phyloP scores from a whole-genome alignment of 2,329 filamentous ascomycete species.

The Epichloe brachyelytri region DNA sequence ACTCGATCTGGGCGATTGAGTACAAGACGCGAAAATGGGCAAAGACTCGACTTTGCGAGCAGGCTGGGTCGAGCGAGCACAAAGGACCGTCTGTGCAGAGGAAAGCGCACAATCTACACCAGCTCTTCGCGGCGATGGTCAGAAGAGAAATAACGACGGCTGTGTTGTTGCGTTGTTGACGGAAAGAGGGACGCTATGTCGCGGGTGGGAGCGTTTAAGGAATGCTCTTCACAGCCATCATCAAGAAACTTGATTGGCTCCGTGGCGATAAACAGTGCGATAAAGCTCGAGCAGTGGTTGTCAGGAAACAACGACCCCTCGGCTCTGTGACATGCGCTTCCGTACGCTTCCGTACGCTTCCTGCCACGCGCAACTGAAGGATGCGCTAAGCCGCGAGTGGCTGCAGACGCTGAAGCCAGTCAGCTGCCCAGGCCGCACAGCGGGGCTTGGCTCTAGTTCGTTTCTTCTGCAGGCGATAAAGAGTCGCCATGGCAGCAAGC shows the following conservation, averaged over 20 bases:
- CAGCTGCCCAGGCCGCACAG: neutral
- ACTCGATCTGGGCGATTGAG: neutral
- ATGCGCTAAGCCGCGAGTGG: neutral
- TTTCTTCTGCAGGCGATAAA: neutral
- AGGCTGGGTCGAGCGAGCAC: neutral
- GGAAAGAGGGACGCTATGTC: neutral
- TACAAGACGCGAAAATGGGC: neutral
- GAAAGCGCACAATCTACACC: neutral
- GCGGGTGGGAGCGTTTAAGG: constrained; percentile 6
- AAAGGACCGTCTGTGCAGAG: neutral
- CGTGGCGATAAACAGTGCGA: constrained; percentile 4
- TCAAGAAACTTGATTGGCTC: constrained; percentile 5
- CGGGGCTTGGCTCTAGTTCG: too few relatives aligned
- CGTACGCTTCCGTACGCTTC: neutral
- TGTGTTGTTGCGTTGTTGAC: neutral
- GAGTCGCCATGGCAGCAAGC: constrained; percentile 13
- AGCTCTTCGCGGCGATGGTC: neutral
- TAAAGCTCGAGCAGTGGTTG: neutral
- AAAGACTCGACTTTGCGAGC: neutral
- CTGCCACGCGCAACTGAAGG: neutral
- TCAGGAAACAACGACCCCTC: constrained; percentile 2
- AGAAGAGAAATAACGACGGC: neutral
- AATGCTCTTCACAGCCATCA: constrained; percentile 4
- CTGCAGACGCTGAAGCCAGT: constrained; percentile 2
- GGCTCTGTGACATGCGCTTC: neutral